Percentiles rank a stretch among this genome's conserved stretches.
phyloP scores from a whole-genome alignment of 176 grass and related monocot genomes.

The Stipa capillata region DNA sequence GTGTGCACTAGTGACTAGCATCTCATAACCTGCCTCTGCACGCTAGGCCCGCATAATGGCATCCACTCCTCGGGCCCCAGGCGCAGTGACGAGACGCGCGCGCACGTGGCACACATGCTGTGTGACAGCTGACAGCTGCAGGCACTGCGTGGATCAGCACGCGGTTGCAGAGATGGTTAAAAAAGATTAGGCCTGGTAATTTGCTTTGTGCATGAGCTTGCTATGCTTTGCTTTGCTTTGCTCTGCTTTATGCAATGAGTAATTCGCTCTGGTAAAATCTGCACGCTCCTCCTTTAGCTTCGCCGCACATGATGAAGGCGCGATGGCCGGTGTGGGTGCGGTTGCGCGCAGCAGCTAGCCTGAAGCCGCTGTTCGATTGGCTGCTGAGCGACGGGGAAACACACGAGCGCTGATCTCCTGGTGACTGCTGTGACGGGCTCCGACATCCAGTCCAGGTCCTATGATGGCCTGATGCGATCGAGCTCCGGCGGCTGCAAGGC shows the following conservation, averaged over 20 bases:
- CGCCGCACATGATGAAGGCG: background rate
- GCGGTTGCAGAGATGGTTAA: background rate
- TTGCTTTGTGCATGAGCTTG: background rate
- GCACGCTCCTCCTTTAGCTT: background rate
- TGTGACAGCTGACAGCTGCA: background rate
- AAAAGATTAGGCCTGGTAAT: background rate
- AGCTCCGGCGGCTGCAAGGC: background rate
- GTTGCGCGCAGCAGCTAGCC: background rate
- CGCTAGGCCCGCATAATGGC: background rate
- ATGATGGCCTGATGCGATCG: background rate
- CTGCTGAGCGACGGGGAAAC: constrained; percentile 26
- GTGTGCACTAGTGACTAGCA: too few species aligned
- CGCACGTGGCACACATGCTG: background rate
- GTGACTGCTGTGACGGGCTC: background rate
- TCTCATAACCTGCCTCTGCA: background rate
- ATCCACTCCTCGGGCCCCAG: background rate
- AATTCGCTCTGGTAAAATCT: background rate
- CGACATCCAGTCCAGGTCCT: background rate
- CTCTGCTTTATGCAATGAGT: background rate
- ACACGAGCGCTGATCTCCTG: constrained; percentile 33
- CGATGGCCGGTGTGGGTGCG: background rate
- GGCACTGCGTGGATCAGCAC: background rate
- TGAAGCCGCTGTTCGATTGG: background rate
- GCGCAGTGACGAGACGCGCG: background rate
- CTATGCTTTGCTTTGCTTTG: background rate